Percentiles rank a stretch among this genome's conserved stretches.
These are phyloP conservation scores for Cerioporus squamosus DNA, from an alignment of 1,284 basidiomycete species.

Conservation along the genomic window DNA sequence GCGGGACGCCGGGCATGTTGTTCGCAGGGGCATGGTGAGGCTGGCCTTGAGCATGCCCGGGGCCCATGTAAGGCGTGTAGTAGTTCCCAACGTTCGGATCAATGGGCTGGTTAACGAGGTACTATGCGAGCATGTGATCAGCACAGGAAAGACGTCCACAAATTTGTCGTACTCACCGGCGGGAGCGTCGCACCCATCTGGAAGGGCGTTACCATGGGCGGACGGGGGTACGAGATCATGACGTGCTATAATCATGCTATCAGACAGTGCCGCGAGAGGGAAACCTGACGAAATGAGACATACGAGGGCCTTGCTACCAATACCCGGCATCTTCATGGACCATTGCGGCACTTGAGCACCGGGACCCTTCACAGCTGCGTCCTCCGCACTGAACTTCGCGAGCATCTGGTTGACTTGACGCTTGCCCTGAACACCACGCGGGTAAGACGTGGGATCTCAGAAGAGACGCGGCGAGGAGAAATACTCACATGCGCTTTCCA, in stretches of 20 bases:
- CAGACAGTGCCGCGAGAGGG: background rate
- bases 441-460: background rate
- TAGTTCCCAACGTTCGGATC: slow-evolving; percentile 29
- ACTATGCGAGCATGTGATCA: slow-evolving; percentile 15
- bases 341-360: slow-evolving; percentile 43
- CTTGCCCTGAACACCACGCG: slow-evolving; percentile 43
- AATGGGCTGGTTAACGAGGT: slow-evolving; percentile 38
- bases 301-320: slow-evolving; percentile 46
- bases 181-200: slow-evolving; percentile 51
- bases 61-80: slow-evolving; percentile 23
- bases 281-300: slow-evolving; percentile 25
- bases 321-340: slow-evolving; percentile 46
- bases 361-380: slow-evolving; percentile 37
- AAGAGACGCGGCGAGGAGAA: too few species aligned
- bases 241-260: slow-evolving; percentile 39
- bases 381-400: slow-evolving; percentile 47
- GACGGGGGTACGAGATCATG: slow-evolving; percentile 43
- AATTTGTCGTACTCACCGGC: slow-evolving; percentile 36
- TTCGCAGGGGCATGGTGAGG: slow-evolving; percentile 14
- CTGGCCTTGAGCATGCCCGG: slow-evolving; percentile 21
- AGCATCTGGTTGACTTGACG: slow-evolving; percentile 44
- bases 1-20: slow-evolving; percentile 35
- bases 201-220: slow-evolving; percentile 43
- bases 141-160: background rate
- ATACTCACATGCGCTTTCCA: slow-evolving; percentile 54